Percentiles rank a stretch among this genome's conserved stretches.
These are phyloP conservation scores for Exophiala mesophila DNA, from an alignment of 2,329 filamentous ascomycete genomes.

Conservation along the genomic window DNA sequence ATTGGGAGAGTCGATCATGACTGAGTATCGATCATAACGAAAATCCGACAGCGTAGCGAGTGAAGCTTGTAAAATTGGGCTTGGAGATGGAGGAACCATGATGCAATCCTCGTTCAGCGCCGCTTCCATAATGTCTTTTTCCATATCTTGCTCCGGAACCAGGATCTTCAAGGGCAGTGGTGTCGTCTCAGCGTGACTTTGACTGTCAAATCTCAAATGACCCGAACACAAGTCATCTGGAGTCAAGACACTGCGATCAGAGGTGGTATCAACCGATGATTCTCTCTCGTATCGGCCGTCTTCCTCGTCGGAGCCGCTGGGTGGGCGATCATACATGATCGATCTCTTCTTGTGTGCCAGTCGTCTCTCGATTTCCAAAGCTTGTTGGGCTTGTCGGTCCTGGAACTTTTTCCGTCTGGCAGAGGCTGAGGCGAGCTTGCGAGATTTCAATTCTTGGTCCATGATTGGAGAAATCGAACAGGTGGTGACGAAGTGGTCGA, in stretches of 20 bases:
- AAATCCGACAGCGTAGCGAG: constrained; percentile 22
- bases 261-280: constrained; percentile 18
- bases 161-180: constrained; percentile 14
- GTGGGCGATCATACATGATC: constrained; percentile 11
- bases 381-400: constrained; percentile 18
- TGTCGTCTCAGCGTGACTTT: not conserved
- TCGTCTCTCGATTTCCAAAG: constrained; percentile 8
- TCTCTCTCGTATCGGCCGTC: constrained; percentile 15
- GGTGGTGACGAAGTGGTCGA: constrained; percentile 3
- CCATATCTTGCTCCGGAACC: constrained; percentile 12
- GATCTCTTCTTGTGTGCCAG: constrained; percentile 16
- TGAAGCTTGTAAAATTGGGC: constrained; percentile 16
- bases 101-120: constrained; percentile 11
- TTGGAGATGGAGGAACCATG: constrained; percentile 13
- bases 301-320: constrained; percentile 5
- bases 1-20: constrained; percentile 15
- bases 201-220: constrained; percentile 8
- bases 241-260: constrained; percentile 17
- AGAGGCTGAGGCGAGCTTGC: constrained; percentile 22
- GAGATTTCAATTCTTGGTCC: constrained; percentile 19
- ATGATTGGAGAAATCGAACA: constrained; percentile 8
- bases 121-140: constrained; percentile 7
- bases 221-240: constrained; percentile 12
- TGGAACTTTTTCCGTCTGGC: constrained; percentile 19
- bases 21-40: constrained; percentile 22